These are phyloP conservation scores for Kernera saxatilis DNA, from an alignment of 345 rosid genomes.

Conservation along the genomic window DNA sequence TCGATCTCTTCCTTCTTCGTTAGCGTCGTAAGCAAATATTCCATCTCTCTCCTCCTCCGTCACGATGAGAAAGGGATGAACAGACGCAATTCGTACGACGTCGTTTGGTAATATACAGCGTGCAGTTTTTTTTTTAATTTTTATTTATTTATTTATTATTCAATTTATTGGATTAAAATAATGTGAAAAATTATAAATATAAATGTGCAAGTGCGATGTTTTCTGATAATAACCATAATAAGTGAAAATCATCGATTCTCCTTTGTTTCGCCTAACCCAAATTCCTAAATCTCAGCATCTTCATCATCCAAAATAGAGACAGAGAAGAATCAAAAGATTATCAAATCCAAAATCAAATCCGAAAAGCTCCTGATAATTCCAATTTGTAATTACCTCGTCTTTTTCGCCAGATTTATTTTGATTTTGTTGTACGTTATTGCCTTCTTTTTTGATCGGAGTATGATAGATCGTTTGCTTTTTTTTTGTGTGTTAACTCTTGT, in stretches of 20 bases:
- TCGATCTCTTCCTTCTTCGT: conserved; percentile 77
- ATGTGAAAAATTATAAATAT: background rate
- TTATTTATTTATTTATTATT: background rate
- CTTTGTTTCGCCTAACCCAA: conserved; percentile 23
- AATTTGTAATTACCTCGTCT: conserved; percentile 39
- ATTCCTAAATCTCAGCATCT: conserved; percentile 29
- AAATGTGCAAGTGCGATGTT: conserved; percentile 5
- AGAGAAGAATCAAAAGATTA: background rate
- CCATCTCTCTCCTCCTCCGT: conserved; percentile 38
- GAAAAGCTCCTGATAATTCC: conserved; percentile 1
- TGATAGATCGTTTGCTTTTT: conserved; percentile 1
- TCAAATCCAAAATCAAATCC: conserved; percentile 21
- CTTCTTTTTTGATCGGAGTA: background rate
- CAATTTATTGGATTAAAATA: background rate
- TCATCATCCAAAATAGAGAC: conserved; percentile 22
- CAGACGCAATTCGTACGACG: background rate
- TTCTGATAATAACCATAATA: background rate
- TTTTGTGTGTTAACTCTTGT: conserved; percentile 2
- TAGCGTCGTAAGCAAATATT: conserved; percentile 42
- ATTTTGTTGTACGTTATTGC: background rate
- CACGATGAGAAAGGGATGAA: background rate
- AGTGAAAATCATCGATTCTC: conserved; percentile 25
- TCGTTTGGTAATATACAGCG: background rate
- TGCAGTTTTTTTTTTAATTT: background rate
- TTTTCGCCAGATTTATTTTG: background rate